Percentiles rank a stretch among this genome's conserved stretches.
Evolutionary conservation across 306 rosid species (phyloP).

Genomic region (barrel medic (Medicago truncatula)): MtrunA17r5.0-ANR NC_053048.1:34876501-34877000

Average conservation of each 20-base stretch:
- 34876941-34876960: not conserved
- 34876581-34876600: too few relatives aligned
- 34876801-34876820: not conserved
- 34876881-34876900: not conserved
- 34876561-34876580: too few relatives aligned
- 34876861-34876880: conserved; percentile 9
- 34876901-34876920: not conserved
- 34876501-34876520: too few relatives aligned
- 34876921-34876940: not conserved
- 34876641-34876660: not conserved
- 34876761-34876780: not conserved
- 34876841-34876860: not conserved
- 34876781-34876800: not conserved
- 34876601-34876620: too few relatives aligned
- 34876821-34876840: not conserved
- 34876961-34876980: not conserved
- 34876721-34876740: not conserved
- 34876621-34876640: too few relatives aligned
- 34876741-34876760: not conserved
- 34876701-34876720: not conserved
- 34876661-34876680: not conserved
- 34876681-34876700: not conserved
- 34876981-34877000: too few relatives aligned
- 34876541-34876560: too few relatives aligned
- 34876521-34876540: too few relatives aligned